Conservation (phyloP, 2,329 filamentous ascomycete species). For the Fusarium sp. region DNA sequence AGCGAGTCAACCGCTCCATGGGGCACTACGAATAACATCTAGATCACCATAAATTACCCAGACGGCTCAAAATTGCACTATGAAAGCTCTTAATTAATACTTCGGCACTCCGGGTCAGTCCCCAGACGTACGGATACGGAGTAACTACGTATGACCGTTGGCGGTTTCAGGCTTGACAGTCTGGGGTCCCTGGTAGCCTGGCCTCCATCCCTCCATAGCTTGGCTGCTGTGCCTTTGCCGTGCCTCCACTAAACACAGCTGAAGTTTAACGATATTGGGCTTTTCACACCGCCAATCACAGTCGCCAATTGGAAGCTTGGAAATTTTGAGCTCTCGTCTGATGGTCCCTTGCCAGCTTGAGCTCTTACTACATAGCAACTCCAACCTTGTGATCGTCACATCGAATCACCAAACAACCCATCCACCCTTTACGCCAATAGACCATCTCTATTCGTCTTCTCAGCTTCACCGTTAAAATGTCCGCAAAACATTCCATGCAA, state of each 20-base stretch:
- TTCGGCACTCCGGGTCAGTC: slow-evolving; percentile 2
- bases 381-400: slow-evolving; percentile 22
- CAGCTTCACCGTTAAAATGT: slow-evolving; percentile 31
- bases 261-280: slow-evolving; percentile 11
- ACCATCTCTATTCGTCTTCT: not conserved
- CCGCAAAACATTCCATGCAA: slow-evolving; percentile 42
- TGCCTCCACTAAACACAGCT: slow-evolving; percentile 7
- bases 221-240: slow-evolving; percentile 6
- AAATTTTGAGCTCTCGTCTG: slow-evolving; percentile 44
- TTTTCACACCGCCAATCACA: slow-evolving; percentile 39
- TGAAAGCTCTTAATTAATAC: not conserved
- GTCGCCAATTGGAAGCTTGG: slow-evolving; percentile 39
- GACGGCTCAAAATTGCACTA: not conserved
- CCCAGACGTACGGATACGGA: too few species aligned
- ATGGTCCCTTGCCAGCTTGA: slow-evolving; percentile 24
- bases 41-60: not conserved
- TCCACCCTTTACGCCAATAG: not conserved
- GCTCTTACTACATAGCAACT: slow-evolving; percentile 14
- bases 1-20: not conserved
- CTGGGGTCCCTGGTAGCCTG: slow-evolving; percentile 21
- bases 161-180: slow-evolving; percentile 5
- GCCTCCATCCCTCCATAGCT: not conserved
- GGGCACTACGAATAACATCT: not conserved
- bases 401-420: slow-evolving; percentile 15
- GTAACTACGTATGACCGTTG: too few species aligned